phyloP scores from a whole-genome alignment of 495 filamentous ascomycete genomes.

The Penicillium riverlandense region DNA sequence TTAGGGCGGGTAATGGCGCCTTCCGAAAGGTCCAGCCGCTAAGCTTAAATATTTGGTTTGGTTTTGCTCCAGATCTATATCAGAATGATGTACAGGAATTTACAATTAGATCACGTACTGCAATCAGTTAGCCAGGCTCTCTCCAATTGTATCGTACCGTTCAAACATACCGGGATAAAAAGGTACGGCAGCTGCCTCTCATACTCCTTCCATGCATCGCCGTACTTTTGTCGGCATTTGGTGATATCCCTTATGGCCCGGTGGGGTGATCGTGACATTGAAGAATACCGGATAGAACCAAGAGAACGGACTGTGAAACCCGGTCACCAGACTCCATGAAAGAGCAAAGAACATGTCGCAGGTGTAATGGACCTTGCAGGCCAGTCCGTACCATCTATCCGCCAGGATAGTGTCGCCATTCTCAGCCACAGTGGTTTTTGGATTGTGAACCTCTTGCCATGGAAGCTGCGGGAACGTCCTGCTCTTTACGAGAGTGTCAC shows the following conservation, averaged over 20 bases:
- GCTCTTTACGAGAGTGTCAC: constrained; percentile 60
- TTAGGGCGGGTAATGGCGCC: no score
- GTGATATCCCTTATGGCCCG: constrained; percentile 74
- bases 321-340: constrained; percentile 56
- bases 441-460: constrained; percentile 71
- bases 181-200: constrained; percentile 78
- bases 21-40: no score
- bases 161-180: constrained; percentile 81
- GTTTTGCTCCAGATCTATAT: no score
- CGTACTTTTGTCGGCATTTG: constrained; percentile 78
- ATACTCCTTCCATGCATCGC: constrained; percentile 85
- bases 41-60: no score
- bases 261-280: constrained; percentile 75
- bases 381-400: constrained; percentile 85
- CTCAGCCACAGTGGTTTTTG: constrained; percentile 65
- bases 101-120: not conserved
- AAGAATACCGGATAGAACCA: constrained; percentile 98
- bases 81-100: no score
- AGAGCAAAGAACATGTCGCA: constrained; percentile 79
- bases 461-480: constrained; percentile 85
- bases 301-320: constrained; percentile 57
- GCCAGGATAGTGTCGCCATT: constrained; percentile 74
- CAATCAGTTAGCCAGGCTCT: not conserved
- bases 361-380: constrained; percentile 87
- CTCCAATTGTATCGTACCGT: not conserved